These are phyloP conservation scores for Solanum pinnatisectum DNA, from an alignment of 257 asterid genomes.

Conservation along the genomic window DNA sequence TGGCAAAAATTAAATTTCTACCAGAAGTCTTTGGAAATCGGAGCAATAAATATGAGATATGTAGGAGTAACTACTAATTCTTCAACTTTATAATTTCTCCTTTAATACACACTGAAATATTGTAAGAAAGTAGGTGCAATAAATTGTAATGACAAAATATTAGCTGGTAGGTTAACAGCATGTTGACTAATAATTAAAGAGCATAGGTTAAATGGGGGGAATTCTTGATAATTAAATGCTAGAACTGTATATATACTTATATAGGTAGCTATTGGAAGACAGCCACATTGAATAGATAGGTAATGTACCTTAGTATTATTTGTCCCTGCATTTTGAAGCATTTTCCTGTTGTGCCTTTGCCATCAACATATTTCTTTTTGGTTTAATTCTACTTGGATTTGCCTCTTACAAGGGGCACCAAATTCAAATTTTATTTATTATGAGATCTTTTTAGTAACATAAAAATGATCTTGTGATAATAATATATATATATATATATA, in stretches of 20 bases:
- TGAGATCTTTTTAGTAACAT: background rate
- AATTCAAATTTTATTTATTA: background rate
- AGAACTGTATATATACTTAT: background rate
- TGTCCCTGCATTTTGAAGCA: constrained; percentile 33
- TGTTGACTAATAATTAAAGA: constrained; percentile 3
- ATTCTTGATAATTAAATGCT: background rate
- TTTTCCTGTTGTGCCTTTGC: constrained; percentile 3
- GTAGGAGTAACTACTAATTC: background rate
- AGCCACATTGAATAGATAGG: constrained; percentile 7
- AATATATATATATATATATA: background rate
- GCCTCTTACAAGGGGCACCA: constrained; percentile 43
- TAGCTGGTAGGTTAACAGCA: constrained; percentile 24
- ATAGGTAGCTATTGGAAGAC: constrained; percentile 13
- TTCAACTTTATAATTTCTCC: background rate
- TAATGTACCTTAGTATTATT: background rate
- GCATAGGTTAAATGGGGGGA: background rate
- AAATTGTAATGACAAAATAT: constrained; percentile 5
- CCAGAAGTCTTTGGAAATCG: background rate
- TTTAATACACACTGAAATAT: background rate
- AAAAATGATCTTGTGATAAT: background rate
- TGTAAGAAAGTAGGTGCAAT: constrained; percentile 3
- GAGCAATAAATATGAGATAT: background rate
- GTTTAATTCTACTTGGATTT: constrained; percentile 10
- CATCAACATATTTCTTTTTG: background rate
- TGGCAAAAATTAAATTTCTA: background rate